Base-by-base conservation (phyloP, 495 filamentous ascomycete species). In the Amniculicola lignicola region DNA sequence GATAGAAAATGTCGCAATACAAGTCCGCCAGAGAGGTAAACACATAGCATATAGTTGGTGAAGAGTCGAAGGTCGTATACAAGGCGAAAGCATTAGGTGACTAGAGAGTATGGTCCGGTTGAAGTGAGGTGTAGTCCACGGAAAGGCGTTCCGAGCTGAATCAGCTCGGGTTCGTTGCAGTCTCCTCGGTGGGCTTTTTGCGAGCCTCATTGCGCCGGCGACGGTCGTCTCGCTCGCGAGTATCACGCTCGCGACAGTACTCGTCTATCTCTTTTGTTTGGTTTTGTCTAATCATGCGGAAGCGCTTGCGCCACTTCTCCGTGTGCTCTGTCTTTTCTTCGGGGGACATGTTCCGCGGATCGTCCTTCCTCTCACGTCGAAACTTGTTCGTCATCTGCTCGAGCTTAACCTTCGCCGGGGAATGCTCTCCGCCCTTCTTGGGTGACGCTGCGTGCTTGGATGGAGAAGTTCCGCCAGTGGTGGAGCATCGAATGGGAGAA, bases 351-450 rank as follows among this genome's bases (percentile, higher is more conserved):
- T 37, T 46, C 5, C 46, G 53, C 11, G 51, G 54, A 21, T 63
- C 57, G 18, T 62, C 49, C 21, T 59, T 40, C 27, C 35, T 25
- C 22, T 51, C 48, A 19, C 54, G 37, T 12, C 49, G 21, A 31
- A 69, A 48, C 42, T 62, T 69, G 57, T 67, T 66, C 3, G 66
- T 66, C 15, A 70, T 55, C 16, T 64, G 45, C 53, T 68, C 67
- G 47, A 71, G 66, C 54, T 56, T 63, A 27, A 54, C 67, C 29
- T 67, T 62, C 3, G 69, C 63, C 16, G 69, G 69, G 1, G 66
- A 63, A 40, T 54, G 59, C 59, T 62, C 50, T 27, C 54, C 42
- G 23, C 48, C 4, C 41, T 65, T 62, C 47, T 55, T 62, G 4
- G 54, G 54, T 14, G 62, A 59, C 19, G 11, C 44, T 11, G 41